Conservation (phyloP, 805 yeast species). For the Spathaspora hagerdaliae region DNA sequence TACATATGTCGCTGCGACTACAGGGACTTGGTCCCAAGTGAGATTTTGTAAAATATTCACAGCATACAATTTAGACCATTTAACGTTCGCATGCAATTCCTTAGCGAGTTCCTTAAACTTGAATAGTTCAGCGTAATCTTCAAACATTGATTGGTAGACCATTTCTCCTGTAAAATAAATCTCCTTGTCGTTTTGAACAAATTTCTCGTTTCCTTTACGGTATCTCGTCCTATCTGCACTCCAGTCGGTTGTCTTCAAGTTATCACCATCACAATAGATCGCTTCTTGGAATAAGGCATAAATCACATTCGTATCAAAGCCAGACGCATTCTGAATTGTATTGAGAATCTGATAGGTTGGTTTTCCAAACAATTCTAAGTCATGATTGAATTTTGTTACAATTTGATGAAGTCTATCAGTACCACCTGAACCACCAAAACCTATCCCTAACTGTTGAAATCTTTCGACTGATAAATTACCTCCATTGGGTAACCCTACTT, state of each 20-base stretch:
- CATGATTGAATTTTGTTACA: slow-evolving; percentile 37
- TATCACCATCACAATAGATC: slow-evolving; percentile 46
- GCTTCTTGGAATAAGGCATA: slow-evolving; percentile 59
- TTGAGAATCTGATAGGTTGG: slow-evolving; percentile 37
- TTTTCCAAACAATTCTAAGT: slow-evolving; percentile 28
- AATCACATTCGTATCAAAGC: slow-evolving; percentile 52
- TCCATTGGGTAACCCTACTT: slow-evolving; percentile 45
- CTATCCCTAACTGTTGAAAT: slow-evolving; percentile 50
- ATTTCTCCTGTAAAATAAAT: slow-evolving; percentile 53
- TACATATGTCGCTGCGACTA: slow-evolving; percentile 48
- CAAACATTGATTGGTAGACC: slow-evolving; percentile 49
- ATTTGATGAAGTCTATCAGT: slow-evolving; percentile 44
- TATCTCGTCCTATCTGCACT: slow-evolving; percentile 41
- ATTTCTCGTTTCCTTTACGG: slow-evolving; percentile 18
- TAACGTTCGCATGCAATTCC: slow-evolving; percentile 25
- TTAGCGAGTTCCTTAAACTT: slow-evolving; percentile 38
- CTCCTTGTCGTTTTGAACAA: slow-evolving; percentile 18
- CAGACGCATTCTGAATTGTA: slow-evolving; percentile 25
- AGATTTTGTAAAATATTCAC: slow-evolving; percentile 21
- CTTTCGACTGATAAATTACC: slow-evolving; percentile 47
- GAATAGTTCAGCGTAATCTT: slow-evolving; percentile 42
- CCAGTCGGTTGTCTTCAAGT: slow-evolving; percentile 36
- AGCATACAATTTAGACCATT: slow-evolving; percentile 39
- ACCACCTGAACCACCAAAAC: slow-evolving; percentile 50
- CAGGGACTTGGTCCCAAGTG: slow-evolving; percentile 34